Evolutionary conservation across 805 yeast genomes (phyloP), one percentile per base, ranked within the genome.

Genomic region (Yamadazyma sp.): DNA sequence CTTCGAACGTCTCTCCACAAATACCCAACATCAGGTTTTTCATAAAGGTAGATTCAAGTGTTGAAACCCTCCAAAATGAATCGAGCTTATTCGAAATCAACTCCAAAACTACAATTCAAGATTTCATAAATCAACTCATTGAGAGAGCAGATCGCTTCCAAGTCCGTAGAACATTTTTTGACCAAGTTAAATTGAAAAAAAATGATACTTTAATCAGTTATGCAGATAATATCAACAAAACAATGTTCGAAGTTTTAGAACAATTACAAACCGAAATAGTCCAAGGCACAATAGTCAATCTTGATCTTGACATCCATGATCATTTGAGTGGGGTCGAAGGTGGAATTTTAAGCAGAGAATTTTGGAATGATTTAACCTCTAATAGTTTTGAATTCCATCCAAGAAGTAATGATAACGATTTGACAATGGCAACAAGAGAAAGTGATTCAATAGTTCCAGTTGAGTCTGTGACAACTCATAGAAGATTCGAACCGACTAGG

Each of bases 141-240:
- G 50, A 47, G 2, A 38, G 52, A 20, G 32, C 52, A 12, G 60
- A 55, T 31, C 33, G 33, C 16, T 31, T 33, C 6, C 43, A 53
- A 11, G 62, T 56, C 1, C 33, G 44, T 11, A 40, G 62, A 30
- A 56, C 61, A 1, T 55, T 51, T 30, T 45, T 45, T 28, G 62
- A 56, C 20, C 61, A 57, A 35, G 30, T 58, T 11, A 40, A 41
- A 18, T 37, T 58, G 12, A 37, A 27, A 10, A 43, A 40, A 33
- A 17, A 39, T 7, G 44, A 33, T 7, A 27, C 14, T 5, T 33
- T 29, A 12, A 18, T 43, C 4, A 33, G 22, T 9, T 13, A 24
- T 10, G 20, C 9, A 16, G 24, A 29, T 4, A 23, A 26, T 15
- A 21, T 22, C 9, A 40, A 42, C 22, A 21, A 23, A 9, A 25